A percentile compares a stretch with the other conserved stretches of the same genome.
These are phyloP conservation scores for Colletotrichum sp. DNA, from an alignment of 2,329 filamentous ascomycete species.

Conservation along the genomic window DNA sequence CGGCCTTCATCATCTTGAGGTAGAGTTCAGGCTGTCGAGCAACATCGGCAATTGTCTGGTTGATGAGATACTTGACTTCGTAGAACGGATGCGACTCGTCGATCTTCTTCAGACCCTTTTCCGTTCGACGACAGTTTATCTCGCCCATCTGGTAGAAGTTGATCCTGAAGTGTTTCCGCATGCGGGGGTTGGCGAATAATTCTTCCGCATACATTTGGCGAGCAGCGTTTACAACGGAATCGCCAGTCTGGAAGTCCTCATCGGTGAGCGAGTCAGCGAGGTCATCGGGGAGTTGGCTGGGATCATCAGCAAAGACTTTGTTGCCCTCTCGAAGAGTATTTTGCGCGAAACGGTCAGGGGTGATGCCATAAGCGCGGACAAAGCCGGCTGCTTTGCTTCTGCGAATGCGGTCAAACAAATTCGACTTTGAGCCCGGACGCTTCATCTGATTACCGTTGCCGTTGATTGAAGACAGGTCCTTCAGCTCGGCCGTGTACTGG, in stretches of 20 bases:
- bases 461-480: conserved; percentile 73
- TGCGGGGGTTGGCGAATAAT: conserved; percentile 82
- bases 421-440: conserved; percentile 82
- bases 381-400: conserved; percentile 80
- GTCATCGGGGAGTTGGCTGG: conserved; percentile 79
- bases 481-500: conserved; percentile 83
- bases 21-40: conserved; percentile 87
- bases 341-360: conserved; percentile 84
- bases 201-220: conserved; percentile 92
- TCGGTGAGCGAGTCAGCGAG: conserved; percentile 81
- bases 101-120: conserved; percentile 92
- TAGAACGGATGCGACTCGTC: conserved; percentile 96
- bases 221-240: conserved; percentile 78
- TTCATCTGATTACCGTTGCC: conserved; percentile 71
- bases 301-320: conserved; percentile 85
- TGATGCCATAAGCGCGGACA: conserved; percentile 89
- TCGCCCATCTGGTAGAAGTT: conserved; percentile 84
- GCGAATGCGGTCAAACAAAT: conserved; percentile 83
- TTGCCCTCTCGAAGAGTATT: conserved; percentile 82
- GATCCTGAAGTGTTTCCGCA: conserved; percentile 85
- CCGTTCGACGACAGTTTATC: conserved; percentile 87
- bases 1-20: conserved; percentile 95
- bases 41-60: conserved; percentile 83
- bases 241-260: conserved; percentile 75
- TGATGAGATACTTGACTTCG: conserved; percentile 94